Base-by-base conservation (phyloP, 306 rosid genomes). In the Bauhinia variegata region DNA sequence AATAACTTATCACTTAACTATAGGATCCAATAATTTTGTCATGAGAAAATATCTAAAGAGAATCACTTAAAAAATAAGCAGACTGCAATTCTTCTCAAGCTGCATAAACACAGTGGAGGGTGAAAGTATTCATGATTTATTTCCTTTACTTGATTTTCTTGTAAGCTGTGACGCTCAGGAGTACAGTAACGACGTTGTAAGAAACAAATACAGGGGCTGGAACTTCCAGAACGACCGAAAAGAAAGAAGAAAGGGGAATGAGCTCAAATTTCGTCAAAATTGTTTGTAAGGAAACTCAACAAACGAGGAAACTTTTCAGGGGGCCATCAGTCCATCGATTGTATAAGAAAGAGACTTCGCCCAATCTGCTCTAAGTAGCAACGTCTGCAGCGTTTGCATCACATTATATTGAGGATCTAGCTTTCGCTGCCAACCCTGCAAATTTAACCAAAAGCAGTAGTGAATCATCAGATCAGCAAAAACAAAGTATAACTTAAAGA, bases 301-400 rank as follows among this genome's bases (percentile, higher is more conserved):
- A 52, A 54, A 54, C 50, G 78, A 73, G 19, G 42, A 83, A 54
- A 64, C 75, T 67, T 66, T 68, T 75, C 65, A 93, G 11, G 99
- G 97, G 68, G 99, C 99, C 99, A 93, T 88, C 72, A 93, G 81
- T 74, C 97, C 97, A n/a, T 93, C 99, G 71, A 93, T 88, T 11
- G 99, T 93, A 76, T 93, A 88, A 17, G 97, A 78, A 70, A 93
- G 96, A 42, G 91, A 83, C 78, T 89, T 83, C 1, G 97, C 99
- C 99, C 99, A 93, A 81, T 90, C 99, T 41, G 97, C 88, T 85
- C 73, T 90, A 33, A 90, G 97, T 43, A 93, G 82, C 76, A 93
- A 82, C 5, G 96, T 93, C 80, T 93, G 99, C 73, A 93, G 77
- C 5, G 99, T 93, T 33, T 85, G 75, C 99, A 93, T 93, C 85